These are phyloP conservation scores for Rhododendron molle DNA, from an alignment of 148 eudicot species.

Conservation along the genomic window DNA sequence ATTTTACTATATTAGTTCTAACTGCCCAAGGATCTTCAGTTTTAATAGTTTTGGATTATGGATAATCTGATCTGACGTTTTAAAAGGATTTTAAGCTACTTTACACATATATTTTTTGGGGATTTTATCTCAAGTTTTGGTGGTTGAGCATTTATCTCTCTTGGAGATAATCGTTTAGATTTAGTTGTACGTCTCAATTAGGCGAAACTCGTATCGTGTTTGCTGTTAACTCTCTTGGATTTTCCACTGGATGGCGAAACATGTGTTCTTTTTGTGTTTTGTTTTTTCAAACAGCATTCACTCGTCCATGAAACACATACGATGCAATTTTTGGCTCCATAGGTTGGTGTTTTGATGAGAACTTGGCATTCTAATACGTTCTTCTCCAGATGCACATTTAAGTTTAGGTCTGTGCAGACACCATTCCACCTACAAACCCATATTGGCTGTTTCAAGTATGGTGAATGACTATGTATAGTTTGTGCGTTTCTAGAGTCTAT, in stretches of 20 bases:
- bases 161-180: neutral
- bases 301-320: neutral
- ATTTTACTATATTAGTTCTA: neutral
- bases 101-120: neutral
- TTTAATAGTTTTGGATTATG: neutral
- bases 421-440: neutral
- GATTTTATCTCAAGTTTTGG: neutral
- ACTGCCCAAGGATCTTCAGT: neutral
- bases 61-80: neutral
- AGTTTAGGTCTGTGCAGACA: neutral
- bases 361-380: neutral
- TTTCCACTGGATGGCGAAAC: neutral
- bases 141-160: neutral
- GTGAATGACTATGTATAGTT: neutral
- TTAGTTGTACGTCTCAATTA: neutral
- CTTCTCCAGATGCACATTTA: neutral
- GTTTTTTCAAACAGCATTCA: neutral
- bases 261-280: neutral
- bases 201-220: neutral
- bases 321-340: neutral
- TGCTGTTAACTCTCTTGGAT: neutral
- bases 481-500: neutral
- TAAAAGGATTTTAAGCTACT: neutral
- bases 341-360: neutral
- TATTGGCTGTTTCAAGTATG: neutral